Evolutionary conservation across 78 protist genomes (phyloP).

Genomic region (Planoprotostelium fungivorum): DNA sequence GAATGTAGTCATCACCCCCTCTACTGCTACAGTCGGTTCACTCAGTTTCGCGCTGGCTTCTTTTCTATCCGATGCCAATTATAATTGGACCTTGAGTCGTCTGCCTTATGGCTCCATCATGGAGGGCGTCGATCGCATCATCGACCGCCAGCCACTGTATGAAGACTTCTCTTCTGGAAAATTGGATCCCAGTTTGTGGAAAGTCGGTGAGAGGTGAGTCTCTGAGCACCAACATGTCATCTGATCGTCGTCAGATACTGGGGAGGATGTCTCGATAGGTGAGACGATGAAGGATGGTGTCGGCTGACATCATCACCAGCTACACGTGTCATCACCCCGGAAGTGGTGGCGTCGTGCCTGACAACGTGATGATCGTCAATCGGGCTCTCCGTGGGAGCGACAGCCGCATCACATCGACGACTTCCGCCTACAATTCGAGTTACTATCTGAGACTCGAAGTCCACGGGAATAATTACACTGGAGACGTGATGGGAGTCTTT

Average conservation of each 20-base stretch:
- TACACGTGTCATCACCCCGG: neutral
- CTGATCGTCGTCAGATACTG: too few relatives aligned
- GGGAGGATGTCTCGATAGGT: neutral
- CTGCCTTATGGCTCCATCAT: too few relatives aligned
- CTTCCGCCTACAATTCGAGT: neutral
- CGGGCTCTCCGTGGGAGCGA: neutral
- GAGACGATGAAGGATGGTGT: neutral
- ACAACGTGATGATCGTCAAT: neutral
- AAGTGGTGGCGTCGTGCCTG: neutral
- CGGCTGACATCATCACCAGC: neutral
- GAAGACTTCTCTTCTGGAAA: neutral
- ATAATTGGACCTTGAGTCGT: too few relatives aligned
- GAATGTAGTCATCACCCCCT: too few relatives aligned
- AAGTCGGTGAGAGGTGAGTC: neutral
- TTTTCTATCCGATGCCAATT: too few relatives aligned
- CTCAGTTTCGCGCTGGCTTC: too few relatives aligned
- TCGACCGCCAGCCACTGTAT: too few relatives aligned
- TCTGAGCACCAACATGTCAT: too few relatives aligned
- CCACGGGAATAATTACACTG: neutral
- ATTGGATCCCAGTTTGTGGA: neutral
- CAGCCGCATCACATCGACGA: neutral
- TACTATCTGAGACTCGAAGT: neutral
- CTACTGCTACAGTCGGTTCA: too few relatives aligned
- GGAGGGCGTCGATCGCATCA: too few relatives aligned
- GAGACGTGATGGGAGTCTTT: neutral